phyloP scores from a whole-genome alignment of 306 rosid species.

The Lathyrus sativus region DNA sequence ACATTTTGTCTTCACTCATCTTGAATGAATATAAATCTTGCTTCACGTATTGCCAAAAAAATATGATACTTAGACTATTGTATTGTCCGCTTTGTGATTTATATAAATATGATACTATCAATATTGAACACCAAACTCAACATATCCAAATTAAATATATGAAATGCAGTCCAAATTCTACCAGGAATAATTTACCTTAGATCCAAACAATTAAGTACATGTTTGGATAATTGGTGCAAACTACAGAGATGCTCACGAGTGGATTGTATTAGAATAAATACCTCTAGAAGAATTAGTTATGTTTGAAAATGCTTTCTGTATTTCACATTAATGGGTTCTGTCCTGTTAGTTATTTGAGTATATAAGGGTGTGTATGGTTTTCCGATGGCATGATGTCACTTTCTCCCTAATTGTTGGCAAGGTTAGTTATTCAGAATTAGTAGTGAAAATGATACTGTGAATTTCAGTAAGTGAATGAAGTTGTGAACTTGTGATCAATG shows the following conservation, averaged over 20 bases:
- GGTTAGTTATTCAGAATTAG: background rate
- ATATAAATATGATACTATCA: no score
- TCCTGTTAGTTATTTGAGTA: background rate
- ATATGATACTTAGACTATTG: no score
- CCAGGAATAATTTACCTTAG: no score
- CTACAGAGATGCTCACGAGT: background rate
- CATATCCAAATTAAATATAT: background rate
- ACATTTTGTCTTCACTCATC: no score
- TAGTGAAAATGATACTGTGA: slow-evolving; percentile 11
- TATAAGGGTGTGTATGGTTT: background rate
- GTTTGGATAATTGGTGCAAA: no score
- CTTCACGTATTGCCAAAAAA: no score
- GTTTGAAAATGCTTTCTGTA: background rate
- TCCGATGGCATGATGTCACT: background rate
- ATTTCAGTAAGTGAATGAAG: background rate
- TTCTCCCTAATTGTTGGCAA: background rate
- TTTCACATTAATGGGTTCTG: background rate
- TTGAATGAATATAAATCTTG: no score
- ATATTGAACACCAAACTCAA: slow-evolving; percentile 5
- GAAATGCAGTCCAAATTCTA: no score
- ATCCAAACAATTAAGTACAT: no score
- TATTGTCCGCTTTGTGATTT: no score
- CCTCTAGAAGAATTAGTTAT: background rate
- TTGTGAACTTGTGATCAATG: background rate
- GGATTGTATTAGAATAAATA: background rate